phyloP scores from a whole-genome alignment of 495 filamentous ascomycete species.

The Durotheca rogersii region DNA sequence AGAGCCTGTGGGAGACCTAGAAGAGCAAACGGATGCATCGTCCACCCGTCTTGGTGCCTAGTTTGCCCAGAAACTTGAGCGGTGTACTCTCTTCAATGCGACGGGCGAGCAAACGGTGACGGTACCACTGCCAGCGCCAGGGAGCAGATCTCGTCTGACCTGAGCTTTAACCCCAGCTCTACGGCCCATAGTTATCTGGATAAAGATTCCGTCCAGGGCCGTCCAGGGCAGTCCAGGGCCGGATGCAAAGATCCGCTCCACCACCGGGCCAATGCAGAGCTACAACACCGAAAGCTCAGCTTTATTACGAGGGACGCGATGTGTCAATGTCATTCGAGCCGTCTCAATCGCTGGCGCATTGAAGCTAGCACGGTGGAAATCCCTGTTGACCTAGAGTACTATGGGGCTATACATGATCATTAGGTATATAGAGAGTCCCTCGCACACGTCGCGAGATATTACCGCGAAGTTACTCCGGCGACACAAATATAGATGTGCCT shows the following conservation, averaged over 20 bases:
- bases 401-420: no score
- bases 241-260: conserved; percentile 18
- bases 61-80: conserved; percentile 14
- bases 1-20: neutral
- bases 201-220: conserved; percentile 8
- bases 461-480: conserved; percentile 5
- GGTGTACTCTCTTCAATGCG: no score
- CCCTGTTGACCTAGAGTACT: no score
- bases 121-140: neutral
- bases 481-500: conserved; percentile 26
- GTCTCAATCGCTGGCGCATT: neutral
- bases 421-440: neutral
- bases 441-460: neutral
- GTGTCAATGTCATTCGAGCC: neutral
- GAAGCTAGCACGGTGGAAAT: neutral
- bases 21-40: conserved; percentile 16
- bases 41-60: no score
- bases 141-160: conserved; percentile 25
- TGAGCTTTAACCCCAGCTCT: conserved; percentile 3
- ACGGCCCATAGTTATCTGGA: conserved; percentile 5
- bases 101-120: conserved; percentile 14
- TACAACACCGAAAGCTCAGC: conserved; percentile 3
- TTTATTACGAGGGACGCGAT: neutral
- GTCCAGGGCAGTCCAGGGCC: neutral
- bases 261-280: conserved; percentile 8